Conservation (phyloP, 176 grass and related monocot genomes). For the Luzula sylvatica region DNA sequence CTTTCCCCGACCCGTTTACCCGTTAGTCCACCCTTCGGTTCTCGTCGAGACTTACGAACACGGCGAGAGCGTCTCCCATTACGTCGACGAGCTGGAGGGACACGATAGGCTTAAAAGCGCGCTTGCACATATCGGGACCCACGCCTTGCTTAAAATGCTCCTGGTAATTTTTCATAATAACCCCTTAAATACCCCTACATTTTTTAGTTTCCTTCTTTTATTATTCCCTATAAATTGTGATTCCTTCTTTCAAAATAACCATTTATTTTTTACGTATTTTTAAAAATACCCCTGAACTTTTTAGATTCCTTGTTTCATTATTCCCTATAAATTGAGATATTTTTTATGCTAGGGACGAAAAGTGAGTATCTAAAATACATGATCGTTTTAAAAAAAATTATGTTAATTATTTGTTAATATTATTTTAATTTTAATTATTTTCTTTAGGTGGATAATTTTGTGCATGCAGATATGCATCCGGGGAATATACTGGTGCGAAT, state of each 20-base stretch:
- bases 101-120: conserved; percentile 78
- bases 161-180: conserved; percentile 44
- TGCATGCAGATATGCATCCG: conserved; percentile 99
- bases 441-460: conserved; percentile 95
- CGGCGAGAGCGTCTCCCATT: conserved; percentile 74
- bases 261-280: too few relatives aligned
- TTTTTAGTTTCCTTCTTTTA: too few relatives aligned
- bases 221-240: too few relatives aligned
- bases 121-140: conserved; percentile 93
- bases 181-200: too few relatives aligned
- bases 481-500: conserved; percentile 97
- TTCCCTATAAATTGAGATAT: too few relatives aligned
- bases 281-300: too few relatives aligned
- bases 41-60: conserved; percentile 91
- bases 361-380: too few relatives aligned
- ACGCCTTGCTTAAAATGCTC: conserved; percentile 98
- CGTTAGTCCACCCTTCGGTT: conserved; percentile 95
- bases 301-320: too few relatives aligned
- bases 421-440: background rate
- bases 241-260: too few relatives aligned
- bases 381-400: background rate
- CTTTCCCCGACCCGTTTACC: conserved; percentile 87
- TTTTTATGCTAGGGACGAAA: too few relatives aligned
- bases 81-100: conserved; percentile 89
- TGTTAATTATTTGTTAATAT: background rate